Conservation (phyloP, 768 basidiomycete genomes). For the Favolaschia claudopus region DNA sequence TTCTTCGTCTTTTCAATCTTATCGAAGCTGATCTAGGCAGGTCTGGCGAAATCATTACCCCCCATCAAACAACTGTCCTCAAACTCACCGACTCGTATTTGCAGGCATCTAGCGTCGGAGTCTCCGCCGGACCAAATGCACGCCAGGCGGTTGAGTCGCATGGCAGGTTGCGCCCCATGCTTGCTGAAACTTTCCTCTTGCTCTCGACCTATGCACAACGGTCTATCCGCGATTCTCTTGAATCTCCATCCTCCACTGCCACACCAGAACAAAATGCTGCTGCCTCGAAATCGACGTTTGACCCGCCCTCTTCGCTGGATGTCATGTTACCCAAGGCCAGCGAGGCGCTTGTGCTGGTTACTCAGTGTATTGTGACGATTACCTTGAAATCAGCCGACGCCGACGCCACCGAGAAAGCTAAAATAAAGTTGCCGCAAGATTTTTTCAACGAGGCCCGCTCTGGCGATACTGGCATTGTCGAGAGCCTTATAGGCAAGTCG, state of each 20-base stretch:
- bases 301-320: conserved; percentile 49
- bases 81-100: conserved; percentile 71
- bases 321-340: conserved; percentile 78
- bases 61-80: conserved; percentile 65
- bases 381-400: conserved; percentile 59
- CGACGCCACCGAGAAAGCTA: conserved; percentile 23
- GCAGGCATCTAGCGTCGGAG: conserved; percentile 65
- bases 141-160: conserved; percentile 44
- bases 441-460: conserved; percentile 59
- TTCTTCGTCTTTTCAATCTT: conserved; percentile 29
- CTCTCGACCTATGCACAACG: conserved; percentile 64
- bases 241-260: conserved; percentile 22
- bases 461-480: conserved; percentile 63
- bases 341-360: conserved; percentile 81
- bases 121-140: conserved; percentile 32
- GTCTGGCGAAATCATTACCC: conserved; percentile 74
- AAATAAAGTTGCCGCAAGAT: conserved; percentile 47
- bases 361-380: conserved; percentile 76
- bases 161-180: conserved; percentile 61
- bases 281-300: conserved; percentile 7
- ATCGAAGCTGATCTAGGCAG: conserved; percentile 43
- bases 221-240: conserved; percentile 59
- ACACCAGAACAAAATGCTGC: conserved; percentile 5
- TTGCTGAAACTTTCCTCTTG: conserved; percentile 66
- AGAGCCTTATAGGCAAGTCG: conserved; percentile 70